Base-by-base conservation (phyloP, 1,284 basidiomycete species). In the Austroboletus novae-zelandiae region DNA sequence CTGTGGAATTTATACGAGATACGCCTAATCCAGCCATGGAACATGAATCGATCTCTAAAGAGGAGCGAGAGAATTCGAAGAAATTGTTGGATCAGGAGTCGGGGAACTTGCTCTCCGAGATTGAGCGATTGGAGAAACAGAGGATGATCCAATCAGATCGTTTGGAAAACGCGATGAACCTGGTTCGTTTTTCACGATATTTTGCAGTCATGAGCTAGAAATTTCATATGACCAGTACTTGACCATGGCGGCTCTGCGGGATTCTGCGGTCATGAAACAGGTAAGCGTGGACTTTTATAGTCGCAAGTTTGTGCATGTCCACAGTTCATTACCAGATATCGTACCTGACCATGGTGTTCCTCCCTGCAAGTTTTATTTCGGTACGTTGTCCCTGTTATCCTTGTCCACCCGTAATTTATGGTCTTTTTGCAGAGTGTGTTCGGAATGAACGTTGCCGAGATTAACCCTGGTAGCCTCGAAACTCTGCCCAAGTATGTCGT, bases 251-350 rank as follows among this genome's bases (percentile, higher is more conserved):
- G 66, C 76, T 18, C 59, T 77, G 45, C 66, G 67, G 41, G 78
- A 81, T 53, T 77, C 76, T 52, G 45, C 57, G 62, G 75, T 77
- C 18, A 79, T 81, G 74, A 83, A 80, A 59, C 65, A 65, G 48
- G 67, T 70, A 37, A 51, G 61, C 4, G 34, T 23, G n/a, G 20
- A 36, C 4, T 18, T 36, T 18, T 3, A 5, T 17, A 23, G 3
- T 42, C 13, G 14, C 10, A 20, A 17, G 2, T 39, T 18, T 43
- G 5, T 25, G 10, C 9, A 40, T 36, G n/a, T 41, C 53, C 7
- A 51, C 9, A 7, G 18, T 6, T 30, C 30, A 4, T 25, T 9
- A 31, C 17, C 29, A 67, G 68, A 57, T 70, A 15, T 63, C 65
- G 15, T 67, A 67, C 35, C 49, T 67, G 31, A 68, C 64, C 3